phyloP scores from a whole-genome alignment of 31 red algal genomes.

The Asparagopsis taxiformis region DNA sequence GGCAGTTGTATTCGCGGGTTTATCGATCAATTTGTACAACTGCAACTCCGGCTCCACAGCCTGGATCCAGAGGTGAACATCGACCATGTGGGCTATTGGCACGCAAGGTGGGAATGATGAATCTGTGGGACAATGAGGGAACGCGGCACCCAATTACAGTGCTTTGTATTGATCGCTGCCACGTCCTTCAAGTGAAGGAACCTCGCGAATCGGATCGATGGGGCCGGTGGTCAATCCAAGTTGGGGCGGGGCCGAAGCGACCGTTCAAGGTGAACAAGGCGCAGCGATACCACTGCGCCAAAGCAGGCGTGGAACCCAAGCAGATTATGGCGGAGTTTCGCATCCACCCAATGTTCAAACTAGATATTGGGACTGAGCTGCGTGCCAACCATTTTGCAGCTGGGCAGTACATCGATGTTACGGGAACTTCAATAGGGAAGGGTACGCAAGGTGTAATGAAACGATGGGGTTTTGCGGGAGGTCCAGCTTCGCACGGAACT shows the following conservation, averaged over 20 bases:
- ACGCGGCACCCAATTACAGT: slow-evolving; percentile 80
- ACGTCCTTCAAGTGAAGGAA: slow-evolving; percentile 65
- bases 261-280: slow-evolving; percentile 88
- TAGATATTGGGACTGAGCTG: slow-evolving; percentile 79
- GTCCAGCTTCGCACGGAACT: slow-evolving; percentile 79
- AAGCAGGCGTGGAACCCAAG: slow-evolving; percentile 93
- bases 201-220: slow-evolving; percentile 58
- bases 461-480: slow-evolving; percentile 93
- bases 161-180: slow-evolving; percentile 88
- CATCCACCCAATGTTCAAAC: slow-evolving; percentile 62
- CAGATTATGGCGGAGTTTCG: slow-evolving; percentile 85
- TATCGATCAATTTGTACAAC: slow-evolving; percentile 17
- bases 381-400: slow-evolving; percentile 75
- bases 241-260: slow-evolving; percentile 91
- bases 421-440: slow-evolving; percentile 93
- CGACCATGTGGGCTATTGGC: slow-evolving; percentile 86
- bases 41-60: slow-evolving; percentile 1
- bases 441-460: slow-evolving; percentile 98
- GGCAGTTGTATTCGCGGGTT: not conserved
- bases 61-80: slow-evolving; percentile 44
- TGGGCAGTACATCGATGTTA: slow-evolving; percentile 95
- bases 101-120: slow-evolving; percentile 97
- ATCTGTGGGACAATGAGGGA: slow-evolving; percentile 84
- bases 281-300: slow-evolving; percentile 91
- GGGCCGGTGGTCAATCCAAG: slow-evolving; percentile 62